phyloP scores from a whole-genome alignment of 1,284 basidiomycete genomes.

The Cutaneotrichosporon arboriforme region DNA sequence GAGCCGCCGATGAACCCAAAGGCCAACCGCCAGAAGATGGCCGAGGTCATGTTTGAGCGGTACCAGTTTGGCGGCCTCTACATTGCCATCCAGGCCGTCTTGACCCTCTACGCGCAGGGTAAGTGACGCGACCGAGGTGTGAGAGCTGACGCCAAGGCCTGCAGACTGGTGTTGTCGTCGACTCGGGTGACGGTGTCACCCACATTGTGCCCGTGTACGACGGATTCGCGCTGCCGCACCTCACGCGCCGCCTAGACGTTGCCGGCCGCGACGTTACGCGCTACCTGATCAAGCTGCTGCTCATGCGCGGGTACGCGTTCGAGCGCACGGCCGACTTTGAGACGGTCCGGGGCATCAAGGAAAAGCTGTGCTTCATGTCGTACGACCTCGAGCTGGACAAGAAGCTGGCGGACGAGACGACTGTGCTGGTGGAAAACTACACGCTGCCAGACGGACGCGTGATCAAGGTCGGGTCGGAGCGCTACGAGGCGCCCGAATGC shows the following conservation, averaged over 20 bases:
- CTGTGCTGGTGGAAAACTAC: slow-evolving; percentile 91
- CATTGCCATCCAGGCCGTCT: slow-evolving; percentile 95
- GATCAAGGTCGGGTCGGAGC: slow-evolving; percentile 96
- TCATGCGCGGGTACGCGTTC: slow-evolving; percentile 98
- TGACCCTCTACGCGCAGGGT: slow-evolving; percentile 98
- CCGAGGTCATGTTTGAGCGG: slow-evolving; percentile 98
- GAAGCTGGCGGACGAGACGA: slow-evolving; percentile 90
- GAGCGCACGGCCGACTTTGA: slow-evolving; percentile 99
- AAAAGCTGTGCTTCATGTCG: slow-evolving; percentile 95
- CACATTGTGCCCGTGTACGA: slow-evolving; percentile 99
- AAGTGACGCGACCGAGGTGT: slow-evolving; percentile 33
- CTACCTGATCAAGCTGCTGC: slow-evolving; percentile 94
- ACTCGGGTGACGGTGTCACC: slow-evolving; percentile 98
- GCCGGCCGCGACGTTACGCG: slow-evolving; percentile 97
- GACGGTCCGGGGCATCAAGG: slow-evolving; percentile 97
- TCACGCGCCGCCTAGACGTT: slow-evolving; percentile 90
- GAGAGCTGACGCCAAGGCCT: slow-evolving; percentile 58
- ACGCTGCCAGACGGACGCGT: slow-evolving; percentile 94
- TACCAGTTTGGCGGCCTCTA: slow-evolving; percentile 96
- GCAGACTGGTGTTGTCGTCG: slow-evolving; percentile 96
- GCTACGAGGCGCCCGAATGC: slow-evolving; percentile 99
- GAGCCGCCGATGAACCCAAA: slow-evolving; percentile 99
- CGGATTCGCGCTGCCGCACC: slow-evolving; percentile 89
- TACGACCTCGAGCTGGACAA: slow-evolving; percentile 96
- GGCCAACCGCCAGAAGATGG: slow-evolving; percentile 87